phyloP scores from a whole-genome alignment of 805 yeast genomes.

The Cyberlindnera maritima region DNA sequence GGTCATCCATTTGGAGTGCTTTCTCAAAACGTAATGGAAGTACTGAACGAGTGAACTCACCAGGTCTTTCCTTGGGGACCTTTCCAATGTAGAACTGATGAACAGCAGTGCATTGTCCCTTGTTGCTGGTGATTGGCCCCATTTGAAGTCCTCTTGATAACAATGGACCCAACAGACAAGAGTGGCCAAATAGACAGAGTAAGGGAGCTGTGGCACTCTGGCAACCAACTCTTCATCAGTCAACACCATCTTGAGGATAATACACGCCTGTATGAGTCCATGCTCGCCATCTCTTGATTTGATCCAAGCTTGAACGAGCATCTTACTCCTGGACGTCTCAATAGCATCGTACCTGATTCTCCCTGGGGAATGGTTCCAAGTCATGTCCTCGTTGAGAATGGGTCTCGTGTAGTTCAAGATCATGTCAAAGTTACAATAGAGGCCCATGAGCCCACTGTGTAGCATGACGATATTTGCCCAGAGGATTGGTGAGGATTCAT shows the following conservation, averaged over 20 bases:
- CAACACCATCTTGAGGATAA: conserved; percentile 27
- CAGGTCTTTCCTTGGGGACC: neutral
- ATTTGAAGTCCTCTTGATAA: conserved; percentile 3
- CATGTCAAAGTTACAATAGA: conserved; percentile 28
- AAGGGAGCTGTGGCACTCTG: conserved; percentile 28
- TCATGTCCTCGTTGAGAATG: neutral
- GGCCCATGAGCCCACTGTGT: conserved; percentile 28
- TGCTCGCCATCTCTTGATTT: conserved; percentile 28
- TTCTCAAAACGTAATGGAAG: neutral
- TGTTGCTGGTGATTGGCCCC: neutral
- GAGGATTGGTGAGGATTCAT: conserved; percentile 32
- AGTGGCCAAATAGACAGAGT: conserved; percentile 18
- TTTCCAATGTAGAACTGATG: neutral
- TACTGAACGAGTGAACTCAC: conserved; percentile 1
- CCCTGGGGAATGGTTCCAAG: conserved; percentile 10
- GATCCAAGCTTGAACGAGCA: conserved; percentile 25
- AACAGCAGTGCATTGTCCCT: conserved; percentile 9
- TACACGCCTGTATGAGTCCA: conserved; percentile 29
- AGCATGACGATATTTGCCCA: conserved; percentile 33
- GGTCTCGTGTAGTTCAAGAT: conserved; percentile 18
- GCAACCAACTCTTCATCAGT: conserved; percentile 25
- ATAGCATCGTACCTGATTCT: conserved; percentile 14
- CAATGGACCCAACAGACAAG: conserved; percentile 22
- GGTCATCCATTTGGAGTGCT: conserved; percentile 7
- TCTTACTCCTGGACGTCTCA: conserved; percentile 13